phyloP scores from a whole-genome alignment of 371 early-diverging fungal species.

The Agmasoma carcini region DNA sequence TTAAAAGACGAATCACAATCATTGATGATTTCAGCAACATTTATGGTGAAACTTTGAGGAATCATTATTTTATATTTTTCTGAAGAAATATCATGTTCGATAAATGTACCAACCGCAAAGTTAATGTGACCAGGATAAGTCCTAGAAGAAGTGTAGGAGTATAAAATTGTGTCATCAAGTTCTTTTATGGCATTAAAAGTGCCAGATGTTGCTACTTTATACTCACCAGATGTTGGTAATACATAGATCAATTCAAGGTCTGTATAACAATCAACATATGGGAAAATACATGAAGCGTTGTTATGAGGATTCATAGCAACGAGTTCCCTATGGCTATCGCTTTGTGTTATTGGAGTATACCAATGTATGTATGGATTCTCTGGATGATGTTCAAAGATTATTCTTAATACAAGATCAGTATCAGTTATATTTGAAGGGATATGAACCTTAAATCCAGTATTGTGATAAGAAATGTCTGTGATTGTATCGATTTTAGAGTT shows the following conservation, averaged over 20 bases:
- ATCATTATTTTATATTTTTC: conserved; percentile 33
- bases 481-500: neutral
- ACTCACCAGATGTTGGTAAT: conserved; percentile 30
- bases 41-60: conserved; percentile 10
- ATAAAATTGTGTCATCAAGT: conserved; percentile 37
- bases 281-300: conserved; percentile 16
- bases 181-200: conserved; percentile 39
- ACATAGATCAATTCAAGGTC: conserved; percentile 48
- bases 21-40: conserved; percentile 14
- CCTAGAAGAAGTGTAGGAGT: conserved; percentile 32
- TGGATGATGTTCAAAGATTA: conserved; percentile 1
- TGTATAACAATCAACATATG: conserved; percentile 9
- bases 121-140: conserved; percentile 26
- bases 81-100: conserved; percentile 9
- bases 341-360: conserved; percentile 16
- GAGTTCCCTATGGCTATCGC: conserved; percentile 37
- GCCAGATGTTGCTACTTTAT: conserved; percentile 42
- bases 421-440: conserved; percentile 8
- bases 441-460: conserved; percentile 7
- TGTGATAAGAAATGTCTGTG: neutral
- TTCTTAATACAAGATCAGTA: conserved; percentile 17
- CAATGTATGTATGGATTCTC: conserved; percentile 23
- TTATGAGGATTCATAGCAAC: conserved; percentile 11
- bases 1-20: conserved; percentile 31
- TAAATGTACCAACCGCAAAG: conserved; percentile 47